Percentiles rank a stretch among this genome's conserved stretches.
These are phyloP conservation scores for Candida albicans DNA, from an alignment of 1,139 yeast genomes.

Conservation along the genomic window DNA sequence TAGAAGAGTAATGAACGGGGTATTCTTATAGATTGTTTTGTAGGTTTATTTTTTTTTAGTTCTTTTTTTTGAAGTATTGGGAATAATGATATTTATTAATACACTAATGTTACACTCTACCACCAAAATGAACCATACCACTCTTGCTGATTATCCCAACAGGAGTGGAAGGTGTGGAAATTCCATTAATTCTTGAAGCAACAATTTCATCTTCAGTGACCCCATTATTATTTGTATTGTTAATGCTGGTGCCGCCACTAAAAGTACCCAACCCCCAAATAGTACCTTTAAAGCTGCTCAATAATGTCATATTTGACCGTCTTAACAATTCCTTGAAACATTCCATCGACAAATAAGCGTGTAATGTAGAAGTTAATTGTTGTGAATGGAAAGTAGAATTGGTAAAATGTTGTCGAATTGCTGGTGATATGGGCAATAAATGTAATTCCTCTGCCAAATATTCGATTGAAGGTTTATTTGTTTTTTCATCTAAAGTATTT, in stretches of 20 bases:
- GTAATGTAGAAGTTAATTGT: slow-evolving; percentile 48
- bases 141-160: slow-evolving; percentile 20
- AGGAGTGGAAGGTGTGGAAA: slow-evolving; percentile 27
- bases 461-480: slow-evolving; percentile 45
- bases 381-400: slow-evolving; percentile 34
- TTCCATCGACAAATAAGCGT: slow-evolving; percentile 57
- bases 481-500: slow-evolving; percentile 17
- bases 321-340: slow-evolving; percentile 57
- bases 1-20: slow-evolving; percentile 1
- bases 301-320: slow-evolving; percentile 37
- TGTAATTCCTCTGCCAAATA: slow-evolving; percentile 60
- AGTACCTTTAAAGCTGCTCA: slow-evolving; percentile 48
- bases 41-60: background rate
- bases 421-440: slow-evolving; percentile 51
- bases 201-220: slow-evolving; percentile 13
- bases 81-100: background rate
- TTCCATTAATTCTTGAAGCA: slow-evolving; percentile 17
- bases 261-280: slow-evolving; percentile 53
- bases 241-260: slow-evolving; percentile 13
- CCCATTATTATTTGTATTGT: background rate
- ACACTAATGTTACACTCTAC: slow-evolving; percentile 13
- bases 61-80: background rate
- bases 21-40: background rate
- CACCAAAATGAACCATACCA: slow-evolving; percentile 35
- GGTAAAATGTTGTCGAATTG: slow-evolving; percentile 49